These are phyloP conservation scores for Ogataea sp. DNA, from an alignment of 805 yeast species.

Conservation along the genomic window DNA sequence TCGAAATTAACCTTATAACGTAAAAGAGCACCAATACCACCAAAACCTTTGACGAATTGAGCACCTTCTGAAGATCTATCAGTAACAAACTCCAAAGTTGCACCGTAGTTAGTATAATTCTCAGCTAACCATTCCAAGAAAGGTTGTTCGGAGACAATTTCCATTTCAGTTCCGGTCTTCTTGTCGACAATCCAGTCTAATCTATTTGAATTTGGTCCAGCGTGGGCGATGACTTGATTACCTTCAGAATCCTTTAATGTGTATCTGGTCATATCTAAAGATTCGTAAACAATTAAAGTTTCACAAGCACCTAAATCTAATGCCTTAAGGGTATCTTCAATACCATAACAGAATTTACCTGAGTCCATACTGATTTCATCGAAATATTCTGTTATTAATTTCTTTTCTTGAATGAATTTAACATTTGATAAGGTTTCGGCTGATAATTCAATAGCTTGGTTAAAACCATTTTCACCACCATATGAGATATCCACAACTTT, in stretches of 20 bases:
- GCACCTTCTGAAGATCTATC: constrained; percentile 98
- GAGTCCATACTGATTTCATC: constrained; percentile 97
- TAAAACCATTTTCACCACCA: constrained; percentile 99
- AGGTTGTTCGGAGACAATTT: constrained; percentile 73
- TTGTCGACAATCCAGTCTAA: constrained; percentile 74
- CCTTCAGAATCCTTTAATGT: constrained; percentile 81
- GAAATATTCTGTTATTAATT: constrained; percentile 82
- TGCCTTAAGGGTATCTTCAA: constrained; percentile 93
- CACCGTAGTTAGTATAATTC: constrained; percentile 90
- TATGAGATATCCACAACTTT: constrained; percentile 95
- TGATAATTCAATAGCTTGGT: constrained; percentile 96
- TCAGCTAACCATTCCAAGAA: constrained; percentile 98
- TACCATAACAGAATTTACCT: constrained; percentile 96
- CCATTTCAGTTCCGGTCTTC: constrained; percentile 87
- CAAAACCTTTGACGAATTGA: constrained; percentile 95
- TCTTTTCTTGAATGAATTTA: constrained; percentile 97
- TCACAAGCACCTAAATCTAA: constrained; percentile 95
- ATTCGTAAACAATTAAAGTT: constrained; percentile 85
- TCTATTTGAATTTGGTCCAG: constrained; percentile 64
- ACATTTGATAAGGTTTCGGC: constrained; percentile 97
- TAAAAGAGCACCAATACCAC: constrained; percentile 96
- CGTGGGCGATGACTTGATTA: constrained; percentile 63
- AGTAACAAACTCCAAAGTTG: constrained; percentile 90
- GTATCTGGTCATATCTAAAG: constrained; percentile 78
- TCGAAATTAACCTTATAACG: constrained; percentile 97